Evolutionary conservation across 2,329 filamentous ascomycete species (phyloP).

Genomic region (Aureobasidium lini): DNA sequence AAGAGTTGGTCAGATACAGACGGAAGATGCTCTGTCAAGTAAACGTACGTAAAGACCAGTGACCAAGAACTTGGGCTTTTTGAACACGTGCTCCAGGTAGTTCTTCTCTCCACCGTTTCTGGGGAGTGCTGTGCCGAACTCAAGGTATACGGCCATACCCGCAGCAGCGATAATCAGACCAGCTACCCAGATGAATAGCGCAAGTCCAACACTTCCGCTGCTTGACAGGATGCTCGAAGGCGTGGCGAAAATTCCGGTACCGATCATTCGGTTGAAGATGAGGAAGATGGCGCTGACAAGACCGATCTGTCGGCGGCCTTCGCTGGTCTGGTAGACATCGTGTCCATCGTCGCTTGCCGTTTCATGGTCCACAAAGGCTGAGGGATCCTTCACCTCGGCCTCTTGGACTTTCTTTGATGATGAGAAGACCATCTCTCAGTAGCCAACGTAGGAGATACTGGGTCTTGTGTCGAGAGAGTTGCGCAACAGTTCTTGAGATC

Average conservation of each 20-base stretch:
- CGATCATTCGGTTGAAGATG: conserved; percentile 60
- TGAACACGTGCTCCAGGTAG: conserved; percentile 59
- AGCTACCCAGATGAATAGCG: conserved; percentile 56
- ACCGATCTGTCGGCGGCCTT: conserved; percentile 40
- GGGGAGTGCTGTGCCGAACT: conserved; percentile 59
- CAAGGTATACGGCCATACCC: conserved; percentile 58
- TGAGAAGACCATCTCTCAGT: background rate
- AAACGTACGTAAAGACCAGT: conserved; percentile 49
- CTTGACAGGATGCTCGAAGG: conserved; percentile 51
- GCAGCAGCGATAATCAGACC: conserved; percentile 56
- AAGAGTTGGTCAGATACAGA: background rate
- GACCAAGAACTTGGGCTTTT: conserved; percentile 52
- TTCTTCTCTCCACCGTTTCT: conserved; percentile 60
- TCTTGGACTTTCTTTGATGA: background rate
- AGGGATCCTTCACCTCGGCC: conserved; percentile 7
- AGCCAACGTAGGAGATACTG: background rate
- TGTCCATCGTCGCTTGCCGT: conserved; percentile 9
- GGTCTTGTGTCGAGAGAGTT: background rate
- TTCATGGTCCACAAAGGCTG: conserved; percentile 3
- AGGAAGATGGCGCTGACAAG: conserved; percentile 49
- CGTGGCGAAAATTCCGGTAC: conserved; percentile 60
- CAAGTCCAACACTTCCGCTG: conserved; percentile 54
- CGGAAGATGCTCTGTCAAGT: background rate
- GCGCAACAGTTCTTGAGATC: background rate
- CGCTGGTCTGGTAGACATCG: conserved; percentile 13